Percentiles rank a stretch among this genome's conserved stretches.
phyloP scores from a whole-genome alignment of 2,329 filamentous ascomycete species.

The Diaporthe batatas region DNA sequence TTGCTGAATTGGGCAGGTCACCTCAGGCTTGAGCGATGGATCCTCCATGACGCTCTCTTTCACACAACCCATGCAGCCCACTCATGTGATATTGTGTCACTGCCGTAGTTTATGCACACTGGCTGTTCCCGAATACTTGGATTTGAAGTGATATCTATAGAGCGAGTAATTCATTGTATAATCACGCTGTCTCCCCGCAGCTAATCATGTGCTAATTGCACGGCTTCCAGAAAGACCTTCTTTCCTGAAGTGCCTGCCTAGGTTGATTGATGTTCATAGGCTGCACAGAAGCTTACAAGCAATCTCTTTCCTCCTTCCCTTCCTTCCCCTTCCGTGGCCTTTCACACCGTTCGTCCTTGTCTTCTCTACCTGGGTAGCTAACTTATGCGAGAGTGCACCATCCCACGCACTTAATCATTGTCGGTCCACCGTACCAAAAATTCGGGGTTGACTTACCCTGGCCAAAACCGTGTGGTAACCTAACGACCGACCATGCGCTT shows the following conservation, averaged over 20 bases:
- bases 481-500: conserved; percentile 24
- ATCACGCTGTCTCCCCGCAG: not conserved
- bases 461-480: no score
- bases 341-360: not conserved
- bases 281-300: not conserved
- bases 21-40: not conserved
- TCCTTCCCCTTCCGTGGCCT: not conserved
- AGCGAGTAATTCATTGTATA: no score
- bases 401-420: no score
- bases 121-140: not conserved
- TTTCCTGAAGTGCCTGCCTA: not conserved
- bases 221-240: not conserved
- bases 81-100: conserved; percentile 1
- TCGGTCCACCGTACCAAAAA: no score
- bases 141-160: not conserved
- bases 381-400: not conserved
- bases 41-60: conserved; percentile 14
- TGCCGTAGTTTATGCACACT: not conserved
- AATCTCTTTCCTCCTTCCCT: not conserved
- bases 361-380: not conserved
- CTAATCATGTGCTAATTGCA: not conserved
- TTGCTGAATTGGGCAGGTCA: conserved; percentile 26
- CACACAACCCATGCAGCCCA: not conserved
- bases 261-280: not conserved
- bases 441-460: no score